Evolutionary conservation across 768 basidiomycete genomes (phyloP).

Genomic region (Chalciporus pseudorubinellus): DNA sequence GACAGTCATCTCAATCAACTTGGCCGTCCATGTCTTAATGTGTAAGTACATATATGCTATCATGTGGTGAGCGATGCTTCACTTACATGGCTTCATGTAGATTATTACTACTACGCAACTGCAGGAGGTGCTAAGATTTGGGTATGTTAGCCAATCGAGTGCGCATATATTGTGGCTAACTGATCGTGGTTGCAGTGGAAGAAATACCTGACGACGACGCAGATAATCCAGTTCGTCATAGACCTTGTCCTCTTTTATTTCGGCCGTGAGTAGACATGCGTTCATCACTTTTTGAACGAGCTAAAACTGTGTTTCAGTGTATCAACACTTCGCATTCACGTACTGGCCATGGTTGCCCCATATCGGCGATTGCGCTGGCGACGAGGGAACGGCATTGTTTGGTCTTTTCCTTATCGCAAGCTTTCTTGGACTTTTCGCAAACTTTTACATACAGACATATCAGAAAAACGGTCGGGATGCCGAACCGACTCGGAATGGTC

Average conservation of each 20-base stretch:
- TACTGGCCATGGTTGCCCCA: slow-evolving; percentile 26
- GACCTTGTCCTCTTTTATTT: slow-evolving; percentile 22
- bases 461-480: neutral
- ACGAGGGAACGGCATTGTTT: slow-evolving; percentile 17
- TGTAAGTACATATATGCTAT: slow-evolving; percentile 50
- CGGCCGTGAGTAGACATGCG: slow-evolving; percentile 17
- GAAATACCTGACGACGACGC: slow-evolving; percentile 24
- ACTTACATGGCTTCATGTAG: slow-evolving; percentile 40
- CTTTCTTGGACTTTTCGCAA: slow-evolving; percentile 24
- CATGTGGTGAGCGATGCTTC: neutral
- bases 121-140: slow-evolving; percentile 51
- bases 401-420: slow-evolving; percentile 11
- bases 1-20: slow-evolving; percentile 84
- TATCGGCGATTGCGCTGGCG: slow-evolving; percentile 26
- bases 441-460: slow-evolving; percentile 27
- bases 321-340: slow-evolving; percentile 27
- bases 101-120: slow-evolving; percentile 98
- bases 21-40: slow-evolving; percentile 93
- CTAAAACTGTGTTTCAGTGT: slow-evolving; percentile 12
- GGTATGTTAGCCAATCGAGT: slow-evolving; percentile 11
- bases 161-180: neutral
- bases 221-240: slow-evolving; percentile 27
- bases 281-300: neutral
- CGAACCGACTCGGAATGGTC: neutral
- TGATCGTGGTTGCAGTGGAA: slow-evolving; percentile 22